phyloP scores from a whole-genome alignment of 768 basidiomycete genomes.

The Naganishia friedmannii region DNA sequence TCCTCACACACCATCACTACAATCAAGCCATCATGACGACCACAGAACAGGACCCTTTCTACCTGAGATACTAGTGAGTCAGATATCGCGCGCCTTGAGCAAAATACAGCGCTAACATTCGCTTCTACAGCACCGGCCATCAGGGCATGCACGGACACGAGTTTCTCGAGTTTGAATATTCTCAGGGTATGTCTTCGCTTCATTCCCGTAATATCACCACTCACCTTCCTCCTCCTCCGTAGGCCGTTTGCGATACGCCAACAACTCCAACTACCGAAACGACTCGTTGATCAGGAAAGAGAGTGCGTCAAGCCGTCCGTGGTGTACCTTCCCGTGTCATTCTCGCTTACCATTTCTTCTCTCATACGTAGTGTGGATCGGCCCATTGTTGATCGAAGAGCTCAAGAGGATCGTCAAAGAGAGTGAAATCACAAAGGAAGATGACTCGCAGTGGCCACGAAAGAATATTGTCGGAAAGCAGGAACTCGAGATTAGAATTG shows the following conservation, averaged over 20 bases:
- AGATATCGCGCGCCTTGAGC: not conserved
- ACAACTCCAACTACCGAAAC: slow-evolving; percentile 98
- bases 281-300: slow-evolving; percentile 98
- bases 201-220: not conserved
- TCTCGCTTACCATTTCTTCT: not conserved
- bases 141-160: slow-evolving; percentile 97
- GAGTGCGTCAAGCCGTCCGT: slow-evolving; percentile 64
- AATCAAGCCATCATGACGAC: slow-evolving; percentile 19
- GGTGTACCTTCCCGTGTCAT: not conserved
- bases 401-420: slow-evolving; percentile 88
- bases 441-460: slow-evolving; percentile 97
- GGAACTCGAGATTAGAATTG: slow-evolving; percentile 90
- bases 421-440: slow-evolving; percentile 96
- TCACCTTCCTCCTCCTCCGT: not conserved
- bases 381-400: slow-evolving; percentile 86
- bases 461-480: slow-evolving; percentile 99
- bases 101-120: no score
- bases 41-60: slow-evolving; percentile 51
- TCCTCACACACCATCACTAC: not conserved
- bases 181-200: slow-evolving; percentile 61
- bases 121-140: slow-evolving; percentile 75
- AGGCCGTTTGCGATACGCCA: slow-evolving; percentile 84
- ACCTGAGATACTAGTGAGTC: slow-evolving; percentile 52
- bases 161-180: slow-evolving; percentile 97
- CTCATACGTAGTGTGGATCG: slow-evolving; percentile 77